Conservation (phyloP, 108 stramenopile species). For the Skeletonema costatum region DNA sequence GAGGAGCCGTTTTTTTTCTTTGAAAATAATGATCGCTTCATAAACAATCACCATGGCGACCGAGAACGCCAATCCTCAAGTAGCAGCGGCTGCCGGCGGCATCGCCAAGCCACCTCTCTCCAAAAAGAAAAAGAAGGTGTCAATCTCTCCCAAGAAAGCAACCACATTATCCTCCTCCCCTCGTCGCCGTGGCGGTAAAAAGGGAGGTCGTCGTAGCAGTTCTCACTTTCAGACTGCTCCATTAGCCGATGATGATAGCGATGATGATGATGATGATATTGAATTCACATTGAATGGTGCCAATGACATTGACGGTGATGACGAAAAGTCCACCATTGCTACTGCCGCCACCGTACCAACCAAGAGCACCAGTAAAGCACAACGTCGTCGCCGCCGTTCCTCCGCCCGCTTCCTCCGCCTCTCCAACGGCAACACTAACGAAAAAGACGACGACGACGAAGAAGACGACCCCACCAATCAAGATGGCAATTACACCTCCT, state of each 20-base stretch:
- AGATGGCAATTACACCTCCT: slow-evolving; percentile 8
- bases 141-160: slow-evolving; percentile 35
- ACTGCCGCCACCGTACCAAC: neutral
- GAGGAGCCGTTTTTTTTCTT: neutral
- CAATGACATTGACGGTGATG: slow-evolving; percentile 1
- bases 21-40: neutral
- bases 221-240: slow-evolving; percentile 9
- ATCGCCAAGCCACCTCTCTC: neutral
- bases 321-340: slow-evolving; percentile 1
- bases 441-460: slow-evolving; percentile 28
- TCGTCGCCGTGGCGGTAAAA: neutral
- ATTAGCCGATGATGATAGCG: neutral
- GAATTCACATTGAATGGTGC: slow-evolving; percentile 16
- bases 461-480: slow-evolving; percentile 11
- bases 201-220: slow-evolving; percentile 18
- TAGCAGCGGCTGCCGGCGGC: neutral
- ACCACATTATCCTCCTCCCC: slow-evolving; percentile 12
- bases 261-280: slow-evolving; percentile 7
- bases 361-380: neutral
- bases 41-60: neutral
- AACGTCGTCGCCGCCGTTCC: slow-evolving; percentile 64
- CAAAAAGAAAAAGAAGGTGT: slow-evolving; percentile 12
- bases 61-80: neutral
- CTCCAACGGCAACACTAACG: slow-evolving; percentile 31
- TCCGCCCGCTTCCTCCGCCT: slow-evolving; percentile 78